phyloP scores from a whole-genome alignment of 1,284 basidiomycete genomes.

The Sphagnurus paluster region DNA sequence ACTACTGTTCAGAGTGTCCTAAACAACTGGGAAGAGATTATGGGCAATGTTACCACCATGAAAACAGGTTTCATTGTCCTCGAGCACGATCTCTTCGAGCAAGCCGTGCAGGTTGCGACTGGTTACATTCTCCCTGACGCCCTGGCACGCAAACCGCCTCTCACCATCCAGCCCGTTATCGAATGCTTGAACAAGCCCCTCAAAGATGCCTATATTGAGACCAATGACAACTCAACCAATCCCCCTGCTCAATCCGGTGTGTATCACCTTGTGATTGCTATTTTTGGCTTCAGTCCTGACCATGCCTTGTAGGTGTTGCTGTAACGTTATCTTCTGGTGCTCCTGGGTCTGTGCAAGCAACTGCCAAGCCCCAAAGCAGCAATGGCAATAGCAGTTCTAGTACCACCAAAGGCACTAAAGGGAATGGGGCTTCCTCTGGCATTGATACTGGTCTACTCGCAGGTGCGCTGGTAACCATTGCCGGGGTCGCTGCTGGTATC shows the following conservation, averaged over 20 bases:
- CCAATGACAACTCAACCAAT: slow-evolving; percentile 61
- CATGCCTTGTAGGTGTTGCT: slow-evolving; percentile 22
- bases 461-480: slow-evolving; percentile 14
- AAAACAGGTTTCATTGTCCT: slow-evolving; percentile 72
- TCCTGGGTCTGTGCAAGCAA: slow-evolving; percentile 33
- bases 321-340: slow-evolving; percentile 35
- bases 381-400: too few relatives aligned
- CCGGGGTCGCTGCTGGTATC: slow-evolving; percentile 19
- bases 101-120: slow-evolving; percentile 67
- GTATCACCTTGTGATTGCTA: slow-evolving; percentile 10
- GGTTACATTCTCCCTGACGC: slow-evolving; percentile 73
- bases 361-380: slow-evolving; percentile 13
- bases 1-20: slow-evolving; percentile 59
- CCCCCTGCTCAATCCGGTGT: slow-evolving; percentile 41
- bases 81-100: slow-evolving; percentile 72
- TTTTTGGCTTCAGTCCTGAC: not conserved
- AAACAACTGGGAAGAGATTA: slow-evolving; percentile 65
- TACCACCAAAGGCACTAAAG: too few relatives aligned
- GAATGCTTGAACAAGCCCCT: slow-evolving; percentile 62
- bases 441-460: slow-evolving; percentile 11
- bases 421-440: slow-evolving; percentile 6
- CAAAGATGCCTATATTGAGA: slow-evolving; percentile 66
- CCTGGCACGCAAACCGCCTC: slow-evolving; percentile 55
- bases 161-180: slow-evolving; percentile 67
- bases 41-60: slow-evolving; percentile 49